phyloP scores from a whole-genome alignment of 805 yeast species.

The Metschnikowia lachancei region DNA sequence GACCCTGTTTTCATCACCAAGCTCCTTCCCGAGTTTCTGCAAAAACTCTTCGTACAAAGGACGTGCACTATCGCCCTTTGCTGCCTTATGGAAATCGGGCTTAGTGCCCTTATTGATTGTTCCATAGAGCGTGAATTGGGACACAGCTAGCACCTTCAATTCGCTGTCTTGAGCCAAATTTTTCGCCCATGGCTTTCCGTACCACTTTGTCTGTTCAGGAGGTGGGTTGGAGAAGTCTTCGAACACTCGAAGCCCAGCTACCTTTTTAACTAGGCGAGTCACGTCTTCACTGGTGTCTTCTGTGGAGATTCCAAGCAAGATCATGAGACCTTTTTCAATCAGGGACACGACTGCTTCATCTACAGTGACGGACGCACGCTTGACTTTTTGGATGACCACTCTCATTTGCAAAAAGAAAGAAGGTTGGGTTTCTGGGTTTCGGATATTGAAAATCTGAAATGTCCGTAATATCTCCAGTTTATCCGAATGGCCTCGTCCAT shows the following conservation, averaged over 20 bases:
- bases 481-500: no score
- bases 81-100: conserved; percentile 93
- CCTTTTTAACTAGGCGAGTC: conserved; percentile 61
- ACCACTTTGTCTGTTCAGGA: conserved; percentile 41
- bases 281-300: conserved; percentile 78
- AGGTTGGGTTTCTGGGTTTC: no score
- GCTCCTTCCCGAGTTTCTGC: conserved; percentile 40
- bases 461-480: no score
- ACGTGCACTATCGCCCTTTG: conserved; percentile 63
- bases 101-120: conserved; percentile 86
- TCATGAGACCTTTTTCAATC: conserved; percentile 73
- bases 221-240: conserved; percentile 53
- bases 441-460: no score
- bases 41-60: conserved; percentile 56
- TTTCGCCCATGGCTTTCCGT: conserved; percentile 75
- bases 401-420: conserved; percentile 49
- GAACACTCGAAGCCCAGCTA: conserved; percentile 65
- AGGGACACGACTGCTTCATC: conserved; percentile 65
- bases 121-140: conserved; percentile 90
- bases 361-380: conserved; percentile 85
- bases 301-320: conserved; percentile 79
- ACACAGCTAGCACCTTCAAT: conserved; percentile 79
- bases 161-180: conserved; percentile 55
- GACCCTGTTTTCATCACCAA: conserved; percentile 60
- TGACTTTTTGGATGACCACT: conserved; percentile 87